Evolutionary conservation across 208 protist species (phyloP).

Genomic region (Giardia duodenalis): DNA sequence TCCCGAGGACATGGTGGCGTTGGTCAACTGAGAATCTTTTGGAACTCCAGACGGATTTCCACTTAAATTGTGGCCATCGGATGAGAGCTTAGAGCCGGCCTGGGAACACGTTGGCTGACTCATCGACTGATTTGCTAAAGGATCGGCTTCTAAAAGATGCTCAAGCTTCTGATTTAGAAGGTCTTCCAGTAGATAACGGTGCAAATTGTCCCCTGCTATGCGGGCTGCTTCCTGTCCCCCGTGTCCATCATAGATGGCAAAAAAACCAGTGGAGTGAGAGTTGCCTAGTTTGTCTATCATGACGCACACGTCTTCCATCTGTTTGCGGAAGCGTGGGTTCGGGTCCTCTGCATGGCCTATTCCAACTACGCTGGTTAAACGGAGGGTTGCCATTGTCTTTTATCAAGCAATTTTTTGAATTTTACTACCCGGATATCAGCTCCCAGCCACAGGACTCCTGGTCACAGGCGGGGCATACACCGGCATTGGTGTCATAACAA

Average conservation of each 20-base stretch:
- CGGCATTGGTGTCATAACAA: too few species aligned
- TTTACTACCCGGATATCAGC: too few species aligned
- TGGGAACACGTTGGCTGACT: too few species aligned
- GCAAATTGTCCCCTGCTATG: slow-evolving; percentile 1
- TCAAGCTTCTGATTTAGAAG: not conserved
- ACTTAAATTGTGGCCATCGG: too few species aligned
- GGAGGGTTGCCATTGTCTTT: too few species aligned
- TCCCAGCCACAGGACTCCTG: too few species aligned
- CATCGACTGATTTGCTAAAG: too few species aligned
- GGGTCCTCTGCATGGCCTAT: slow-evolving; percentile 23
- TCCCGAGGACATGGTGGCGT: not conserved
- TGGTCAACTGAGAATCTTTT: too few species aligned
- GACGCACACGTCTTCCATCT: slow-evolving; percentile 23
- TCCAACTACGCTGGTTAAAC: slow-evolving; percentile 21
- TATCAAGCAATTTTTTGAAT: too few species aligned
- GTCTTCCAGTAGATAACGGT: slow-evolving; percentile 18
- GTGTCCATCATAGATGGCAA: slow-evolving; percentile 36
- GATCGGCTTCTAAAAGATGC: not conserved
- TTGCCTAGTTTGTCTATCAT: slow-evolving; percentile 21
- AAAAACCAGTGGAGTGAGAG: not conserved
- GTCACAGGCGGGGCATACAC: too few species aligned
- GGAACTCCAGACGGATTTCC: too few species aligned
- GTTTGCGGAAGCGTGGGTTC: slow-evolving; percentile 19
- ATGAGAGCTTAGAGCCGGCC: too few species aligned
- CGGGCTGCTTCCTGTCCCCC: not conserved